phyloP scores from a whole-genome alignment of 163 green algal species.

The Picocystis sp. region DNA sequence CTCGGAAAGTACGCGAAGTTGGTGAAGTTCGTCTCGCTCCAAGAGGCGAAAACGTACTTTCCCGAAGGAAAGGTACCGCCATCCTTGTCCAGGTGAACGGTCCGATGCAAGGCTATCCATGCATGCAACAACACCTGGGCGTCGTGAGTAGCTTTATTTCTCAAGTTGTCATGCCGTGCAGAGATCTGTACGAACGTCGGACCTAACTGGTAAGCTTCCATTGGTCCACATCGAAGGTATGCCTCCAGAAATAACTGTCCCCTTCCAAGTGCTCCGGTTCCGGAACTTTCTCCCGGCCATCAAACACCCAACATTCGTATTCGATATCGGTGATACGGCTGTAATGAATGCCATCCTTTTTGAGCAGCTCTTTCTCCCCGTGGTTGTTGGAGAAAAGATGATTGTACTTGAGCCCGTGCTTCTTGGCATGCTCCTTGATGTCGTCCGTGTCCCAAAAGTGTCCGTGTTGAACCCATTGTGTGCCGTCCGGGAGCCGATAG shows the following conservation, averaged over 20 bases:
- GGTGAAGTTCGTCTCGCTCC: too few relatives aligned
- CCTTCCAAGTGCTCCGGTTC: too few relatives aligned
- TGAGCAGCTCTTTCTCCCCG: constrained; percentile 13
- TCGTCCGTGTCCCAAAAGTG: constrained; percentile 22
- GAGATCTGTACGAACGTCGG: too few relatives aligned
- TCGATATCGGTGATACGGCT: constrained; percentile 24
- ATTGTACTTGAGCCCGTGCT: constrained; percentile 10
- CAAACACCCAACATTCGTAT: constrained; percentile 12
- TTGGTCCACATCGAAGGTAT: neutral
- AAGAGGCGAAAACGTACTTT: too few relatives aligned
- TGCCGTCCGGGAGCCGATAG: constrained; percentile 26
- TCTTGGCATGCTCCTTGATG: constrained; percentile 8
- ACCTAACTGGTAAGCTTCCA: too few relatives aligned
- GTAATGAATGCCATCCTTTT: constrained; percentile 14
- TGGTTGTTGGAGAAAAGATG: constrained; percentile 2
- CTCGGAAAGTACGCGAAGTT: constrained; percentile 56
- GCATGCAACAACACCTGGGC: too few relatives aligned
- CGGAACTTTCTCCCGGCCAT: too few relatives aligned
- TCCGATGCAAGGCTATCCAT: too few relatives aligned
- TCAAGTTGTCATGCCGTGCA: too few relatives aligned
- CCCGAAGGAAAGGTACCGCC: too few relatives aligned
- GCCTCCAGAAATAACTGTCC: neutral
- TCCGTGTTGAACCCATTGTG: constrained; percentile 26
- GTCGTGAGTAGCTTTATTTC: too few relatives aligned
- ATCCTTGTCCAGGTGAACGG: too few relatives aligned